phyloP scores from a whole-genome alignment of 345 rosid species.

The Citrus medica region DNA sequence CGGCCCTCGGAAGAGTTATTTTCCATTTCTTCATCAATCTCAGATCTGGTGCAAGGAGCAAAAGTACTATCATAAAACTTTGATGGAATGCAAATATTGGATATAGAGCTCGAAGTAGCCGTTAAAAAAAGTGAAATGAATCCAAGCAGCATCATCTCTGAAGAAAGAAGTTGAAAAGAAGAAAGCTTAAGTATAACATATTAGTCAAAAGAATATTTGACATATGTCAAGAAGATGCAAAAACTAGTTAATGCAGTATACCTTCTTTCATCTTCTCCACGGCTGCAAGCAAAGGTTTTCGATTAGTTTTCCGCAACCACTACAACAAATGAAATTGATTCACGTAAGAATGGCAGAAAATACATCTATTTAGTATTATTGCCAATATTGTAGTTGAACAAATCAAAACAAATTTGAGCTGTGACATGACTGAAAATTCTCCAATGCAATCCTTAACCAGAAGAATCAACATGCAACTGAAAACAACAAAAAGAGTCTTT shows the following conservation, averaged over 20 bases:
- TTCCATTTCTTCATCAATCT: conserved; percentile 51
- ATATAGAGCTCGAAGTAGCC: conserved; percentile 76
- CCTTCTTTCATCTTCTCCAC: conserved; percentile 98
- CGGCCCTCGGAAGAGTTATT: conserved; percentile 45
- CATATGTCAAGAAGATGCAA: background rate
- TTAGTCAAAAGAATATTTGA: background rate
- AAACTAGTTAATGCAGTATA: conserved; percentile 19
- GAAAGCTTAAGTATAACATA: background rate
- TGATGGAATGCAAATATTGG: conserved; percentile 83
- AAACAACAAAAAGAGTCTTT: background rate
- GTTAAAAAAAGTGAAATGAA: conserved; percentile 93
- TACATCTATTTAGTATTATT: background rate
- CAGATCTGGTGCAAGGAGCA: conserved; percentile 71
- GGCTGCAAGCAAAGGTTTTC: conserved; percentile 79
- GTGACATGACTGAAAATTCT: background rate
- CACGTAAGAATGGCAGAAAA: background rate
- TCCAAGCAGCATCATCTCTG: conserved; percentile 98
- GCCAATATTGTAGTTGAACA: background rate
- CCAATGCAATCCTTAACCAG: background rate
- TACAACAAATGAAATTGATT: conserved; percentile 24
- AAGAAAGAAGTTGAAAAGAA: conserved; percentile 13
- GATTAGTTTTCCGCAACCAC: conserved; percentile 82
- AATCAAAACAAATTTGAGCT: background rate
- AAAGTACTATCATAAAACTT: conserved; percentile 71
- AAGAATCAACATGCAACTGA: background rate